Base-by-base conservation (phyloP, 129 eudicot species). In the Scalesia atractyloides region DNA sequence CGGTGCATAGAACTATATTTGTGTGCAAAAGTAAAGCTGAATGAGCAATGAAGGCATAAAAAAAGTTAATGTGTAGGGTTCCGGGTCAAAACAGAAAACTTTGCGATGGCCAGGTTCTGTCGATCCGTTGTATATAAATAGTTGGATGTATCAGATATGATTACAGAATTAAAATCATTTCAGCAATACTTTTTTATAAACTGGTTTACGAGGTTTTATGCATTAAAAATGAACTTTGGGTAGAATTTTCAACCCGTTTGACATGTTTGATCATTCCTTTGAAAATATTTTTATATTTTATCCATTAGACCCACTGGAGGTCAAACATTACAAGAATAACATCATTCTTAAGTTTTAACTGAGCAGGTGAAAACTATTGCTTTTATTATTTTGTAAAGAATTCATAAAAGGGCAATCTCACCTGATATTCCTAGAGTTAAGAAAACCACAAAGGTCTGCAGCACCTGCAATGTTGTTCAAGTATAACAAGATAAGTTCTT, bases 351-450 rank as follows among this genome's bases (percentile, higher is more conserved):
- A 8, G 46, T 41, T 41, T 37, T 41, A 56, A 70, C 13, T 1
- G 15, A 54, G 44, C 60, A 22, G 39, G 16, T 18, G 33, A 46
- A 43, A 59, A 44, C n/a, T 63, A 24, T 20, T 1, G 61, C 53
- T 48, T 16, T 2, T 16, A 30, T n/a, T 60, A 6, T 18, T 22
- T 58, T 18, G 39, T 33, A 71, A 81, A 54, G 53, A 57, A 49
- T 16, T 54, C 48, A 26, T 49, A 5, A 22, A 51, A 57, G 22
- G 18, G 67, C 26, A 66, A 9, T 19, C 64, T 77, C 41, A 90
- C 98, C 98, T 86, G 69, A 94, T 84, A 33, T 78, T 90, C 74
- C 76, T 88, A 2, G 88, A 78, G 53, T 94, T 84, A 46, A 94
- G 97, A 73, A 86, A 88, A 50, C 66, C 80, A 79, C 85, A 93